Base-by-base conservation (phyloP, 2,329 filamentous ascomycete genomes). In the Ceratocystis lukuohia region DNA sequence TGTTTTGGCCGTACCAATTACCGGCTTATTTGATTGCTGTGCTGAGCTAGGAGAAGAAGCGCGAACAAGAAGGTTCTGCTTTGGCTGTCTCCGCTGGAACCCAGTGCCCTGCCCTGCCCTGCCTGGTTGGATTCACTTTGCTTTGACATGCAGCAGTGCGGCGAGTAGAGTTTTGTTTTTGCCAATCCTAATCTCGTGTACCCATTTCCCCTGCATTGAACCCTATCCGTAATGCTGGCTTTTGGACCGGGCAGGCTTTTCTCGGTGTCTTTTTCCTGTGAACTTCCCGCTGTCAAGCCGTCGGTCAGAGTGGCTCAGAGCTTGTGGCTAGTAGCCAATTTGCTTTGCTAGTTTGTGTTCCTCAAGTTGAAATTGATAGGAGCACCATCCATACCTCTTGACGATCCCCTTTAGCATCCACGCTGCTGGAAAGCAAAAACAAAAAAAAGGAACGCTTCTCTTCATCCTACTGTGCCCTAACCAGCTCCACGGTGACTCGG, bases 141-240 rank as follows among this genome's bases (percentile, higher is more conserved):
- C 25, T 59, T 37, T 59, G 53, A 59, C 53, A 17, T 59, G 53
- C 25, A 59, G 33, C 53, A 17, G 46, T 41, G 37, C 37, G 37
- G 37, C 37, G 37, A 22, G 37, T 17, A 45, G 37, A 44, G 53
- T 65, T 46, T 53, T 45, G 37, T 50, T 30, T 65, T 61, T 65
- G 53, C 57, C 50, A 20, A 61, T 64, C 45, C 30, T 20, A 28
- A 57, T 65, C 25, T 62, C 61, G 17, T 28, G n/a, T 28, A 59
- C 17, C 28, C 53, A 4, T 17, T 33, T 37, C 53, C 53, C 53
- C 53, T 59, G 53, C 53, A 59, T 59, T 50, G 46, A 8, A 25
- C 48, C 8, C 48, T 15, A 53, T 25, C 20, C 15, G 20, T 25
- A 53, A 53, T 53, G 48, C 48, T 12, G 48, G 48, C 12, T 53